These are phyloP conservation scores for Tuber aestivum DNA, from an alignment of 495 filamentous ascomycete species.

Conservation along the genomic window DNA sequence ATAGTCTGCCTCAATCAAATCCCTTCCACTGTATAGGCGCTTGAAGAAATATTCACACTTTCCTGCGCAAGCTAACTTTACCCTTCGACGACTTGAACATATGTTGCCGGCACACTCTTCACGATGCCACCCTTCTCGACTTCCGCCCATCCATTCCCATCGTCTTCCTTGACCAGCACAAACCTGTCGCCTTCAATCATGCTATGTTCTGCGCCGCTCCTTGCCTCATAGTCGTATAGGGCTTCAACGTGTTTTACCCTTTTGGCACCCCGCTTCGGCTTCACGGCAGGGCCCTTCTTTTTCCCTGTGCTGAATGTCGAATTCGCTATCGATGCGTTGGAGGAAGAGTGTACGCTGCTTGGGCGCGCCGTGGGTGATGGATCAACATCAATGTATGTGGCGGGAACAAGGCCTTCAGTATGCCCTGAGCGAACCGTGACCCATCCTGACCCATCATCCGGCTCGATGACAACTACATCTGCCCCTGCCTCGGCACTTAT, in stretches of 20 bases:
- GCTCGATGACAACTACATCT: slow-evolving; percentile 71
- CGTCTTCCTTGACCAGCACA: slow-evolving; percentile 74
- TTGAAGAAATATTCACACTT: neutral
- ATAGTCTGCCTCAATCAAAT: neutral
- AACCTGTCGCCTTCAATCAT: slow-evolving; percentile 90
- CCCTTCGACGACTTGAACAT: slow-evolving; percentile 65
- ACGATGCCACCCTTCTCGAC: slow-evolving; percentile 85
- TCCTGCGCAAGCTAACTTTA: neutral
- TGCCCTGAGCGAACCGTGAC: slow-evolving; percentile 64
- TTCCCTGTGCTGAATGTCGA: slow-evolving; percentile 49
- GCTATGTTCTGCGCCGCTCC: slow-evolving; percentile 76
- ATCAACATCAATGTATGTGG: slow-evolving; percentile 63
- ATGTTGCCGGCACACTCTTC: slow-evolving; percentile 92
- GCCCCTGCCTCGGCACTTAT: slow-evolving; percentile 69
- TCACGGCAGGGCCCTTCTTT: slow-evolving; percentile 89
- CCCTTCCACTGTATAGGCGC: neutral
- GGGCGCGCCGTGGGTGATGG: slow-evolving; percentile 44
- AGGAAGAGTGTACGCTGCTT: slow-evolving; percentile 56
- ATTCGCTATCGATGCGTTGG: slow-evolving; percentile 26
- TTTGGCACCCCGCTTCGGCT: slow-evolving; percentile 85
- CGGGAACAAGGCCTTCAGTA: slow-evolving; percentile 77
- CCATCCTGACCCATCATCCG: slow-evolving; percentile 92
- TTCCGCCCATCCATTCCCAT: slow-evolving; percentile 93
- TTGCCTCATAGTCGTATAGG: slow-evolving; percentile 81
- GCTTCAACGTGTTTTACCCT: slow-evolving; percentile 93